Evolutionary conservation across 2,329 filamentous ascomycete genomes (phyloP), one percentile per base, ranked within the genome.

Genomic region (Ceratocystis colombiana): DNA sequence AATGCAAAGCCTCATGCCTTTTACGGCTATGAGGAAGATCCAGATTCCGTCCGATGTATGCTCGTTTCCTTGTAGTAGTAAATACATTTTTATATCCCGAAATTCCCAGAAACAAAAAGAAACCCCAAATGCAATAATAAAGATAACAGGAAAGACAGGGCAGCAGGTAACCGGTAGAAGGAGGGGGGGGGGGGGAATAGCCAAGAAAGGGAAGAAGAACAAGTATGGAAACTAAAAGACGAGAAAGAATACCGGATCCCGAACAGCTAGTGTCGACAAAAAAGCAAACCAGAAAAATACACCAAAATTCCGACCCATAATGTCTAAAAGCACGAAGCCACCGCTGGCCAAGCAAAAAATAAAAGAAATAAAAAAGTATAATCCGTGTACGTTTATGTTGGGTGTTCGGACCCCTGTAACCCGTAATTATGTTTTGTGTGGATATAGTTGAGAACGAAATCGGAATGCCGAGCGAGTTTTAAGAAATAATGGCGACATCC

Each of bases 51-150:
- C 64, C 64, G 15, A 45, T 37, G 46, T 50, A 68, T 57, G 28
- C 48, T 65, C 46, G 59, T 65, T 37, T 61, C 37, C 44, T 30
- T 30, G 61, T 55, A 62, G 61, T 55, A 62, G 44, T 66, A 55
- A 48, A 61, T 41, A 15, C 55, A 28, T 22, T 30, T 6, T 33
- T 66, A 45, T 62, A 65, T 30, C 8, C 55, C 48, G 30, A 17
- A 30, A 12, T 45, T 30, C 48, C 53, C 46, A 50, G 53, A 50
- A 65, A 70, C 44, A 72, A 71, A 68, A 74, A 71, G 28, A 73
- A 76, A 3, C 73, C 70, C 62, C 71, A 74, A 65, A 72, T 73
- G 45, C 69, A 73, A 64, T 69, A 69, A 3, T 73, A 70, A 62
- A 72, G 74, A 64, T 71, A 73, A 44, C 69, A 72, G 61, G 69